Evolutionary conservation across 352 stramenopile species (phyloP), one percentile per base, ranked within the genome.

Genomic region (Phytophthora foliorum): DNA sequence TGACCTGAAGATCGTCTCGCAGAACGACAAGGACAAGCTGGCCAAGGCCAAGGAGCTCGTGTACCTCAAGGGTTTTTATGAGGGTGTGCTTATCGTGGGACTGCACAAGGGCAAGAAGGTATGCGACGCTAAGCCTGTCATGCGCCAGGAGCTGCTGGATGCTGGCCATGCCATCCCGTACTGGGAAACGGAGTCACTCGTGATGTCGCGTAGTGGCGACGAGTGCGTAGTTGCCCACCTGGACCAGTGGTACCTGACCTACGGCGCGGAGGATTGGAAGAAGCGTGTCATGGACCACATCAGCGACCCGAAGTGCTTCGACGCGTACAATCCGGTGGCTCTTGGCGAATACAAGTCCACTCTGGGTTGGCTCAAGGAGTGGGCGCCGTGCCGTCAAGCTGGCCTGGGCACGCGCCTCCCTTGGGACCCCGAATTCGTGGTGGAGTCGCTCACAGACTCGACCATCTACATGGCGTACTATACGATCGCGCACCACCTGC

Each of bases 381-480:
- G 98, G 98, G 98, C 98, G 11, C 99, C 98, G 72, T 99, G 96
- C 58, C 91, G 98, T 56, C 96, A 99, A 68, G 99, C 99, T 69
- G 98, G 98, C 36, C 86, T 99, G 16, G 98, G 87, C 45, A 96
- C 89, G 50, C 95, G 95, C 77, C 84, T 99, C 45, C 98, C 98
- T 11, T 99, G 98, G 98, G 98, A 99, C 84, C 87, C 91, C 8
- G 79, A 98, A 67, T 99, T 98, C 77, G 97, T 99, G 19, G 99
- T 99, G 49, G 98, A 99, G 80, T 99, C 93, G 45, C 91, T 99
- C 32, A 99, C 97, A 27, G 98, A 99, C 78, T 99, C 94, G 80
- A 99, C 98, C 17, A 99, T 99, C 68, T 99, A 99, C 88, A 99
- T 99, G 98, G 97, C 98, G 27, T 99, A 99, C 82, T 99, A 99